Base-by-base conservation (phyloP, 345 rosid species). In the Laguncularia racemosa region DNA sequence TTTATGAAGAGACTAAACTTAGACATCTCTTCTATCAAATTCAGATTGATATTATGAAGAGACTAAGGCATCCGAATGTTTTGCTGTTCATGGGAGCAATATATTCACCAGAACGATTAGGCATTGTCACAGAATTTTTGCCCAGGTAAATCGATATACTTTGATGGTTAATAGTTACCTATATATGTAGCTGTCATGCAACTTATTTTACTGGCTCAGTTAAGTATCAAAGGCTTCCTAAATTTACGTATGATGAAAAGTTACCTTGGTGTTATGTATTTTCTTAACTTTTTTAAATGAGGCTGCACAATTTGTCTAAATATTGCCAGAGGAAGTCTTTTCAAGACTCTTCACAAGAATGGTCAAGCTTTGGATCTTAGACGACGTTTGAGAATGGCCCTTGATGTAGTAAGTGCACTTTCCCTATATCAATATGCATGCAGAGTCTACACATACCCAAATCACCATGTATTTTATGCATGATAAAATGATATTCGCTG, bases 71-170 rank as follows among this genome's bases (percentile, higher is more conserved):
- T 74, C 96, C 98, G 8, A 88, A 92, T 64, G 95, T 88, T 14
- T 64, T 92, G 66, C 73, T 92, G 44, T 86, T 88, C 72, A 92
- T 92, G 96, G 98, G 98, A 77, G 96, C 96, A 4, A 85, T 88
- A 21, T 75, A 84, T 68, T 80, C 96, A 1, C 77, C 75, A 19
- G 84, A 88, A 72, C 76, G 74, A 55, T 80, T 80, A 52, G 98
- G 91, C 55, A 83, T 92, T 52, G 82, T 86, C 72, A 86, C 93
- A 46, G 98, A 92, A 73, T 86, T 76, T 60, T 51, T 88, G 63
- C 93, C 93, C 48, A 88, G 98, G 98, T 88, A 68, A 67, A 2
- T n/a, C 16, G 20, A 44, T 33, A 7, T 33, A 9, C 6, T 47
- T 47, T 16, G 7, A 1, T 6, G 9, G 40, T 33, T 10, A 1